Evolutionary conservation across 176 grass and related monocot species (phyloP), one percentile per base, ranked within the genome.

Genomic region (Olyra latifolia): DNA sequence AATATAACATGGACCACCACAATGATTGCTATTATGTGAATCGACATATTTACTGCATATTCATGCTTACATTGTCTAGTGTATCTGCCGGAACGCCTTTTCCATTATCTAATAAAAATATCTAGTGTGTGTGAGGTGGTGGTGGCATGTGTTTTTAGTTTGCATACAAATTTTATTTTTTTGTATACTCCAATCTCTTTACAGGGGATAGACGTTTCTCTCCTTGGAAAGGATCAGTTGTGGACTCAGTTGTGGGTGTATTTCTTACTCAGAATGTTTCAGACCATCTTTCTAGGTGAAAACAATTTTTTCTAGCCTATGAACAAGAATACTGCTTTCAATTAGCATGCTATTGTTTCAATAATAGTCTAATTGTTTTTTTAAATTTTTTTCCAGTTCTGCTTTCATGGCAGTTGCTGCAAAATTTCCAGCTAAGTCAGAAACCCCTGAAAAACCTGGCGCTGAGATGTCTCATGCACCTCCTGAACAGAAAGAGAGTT

Each of bases 201-300:
- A 59, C 71, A 97, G 94, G 91, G 28, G 94, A 97, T 62, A 85
- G 94, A 39, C 88, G 91, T 66, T 97, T 97, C 77, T 97, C 94
- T 40, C 83, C 83, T 46, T 97, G 94, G 94, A 97, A 97, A 91
- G 94, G 94, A 74, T 97, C 94, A 22, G 91, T 97, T 8, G 91
- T 97, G 53, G 94, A 97, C 81, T 97, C 91, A 56, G 94, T 97
- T 28, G 94, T 97, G 44, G 91, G 91, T 24, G 94, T 97, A 75
- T 97, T 93, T 81, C 94, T 97, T 74, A 97, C 94, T 59, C 94
- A 97, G 83, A 97, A 97, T 80, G 94, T 97, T 78, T 90, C 91
- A 2, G 94, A 97, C 82, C 91, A 91, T 97, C 94, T 97, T 85
- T 97, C 94, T 63, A 97, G 93, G 93, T 97, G 75, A 84, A 54